These are phyloP conservation scores for Metschnikowia anglica DNA, from an alignment of 805 yeast genomes.

Conservation along the genomic window DNA sequence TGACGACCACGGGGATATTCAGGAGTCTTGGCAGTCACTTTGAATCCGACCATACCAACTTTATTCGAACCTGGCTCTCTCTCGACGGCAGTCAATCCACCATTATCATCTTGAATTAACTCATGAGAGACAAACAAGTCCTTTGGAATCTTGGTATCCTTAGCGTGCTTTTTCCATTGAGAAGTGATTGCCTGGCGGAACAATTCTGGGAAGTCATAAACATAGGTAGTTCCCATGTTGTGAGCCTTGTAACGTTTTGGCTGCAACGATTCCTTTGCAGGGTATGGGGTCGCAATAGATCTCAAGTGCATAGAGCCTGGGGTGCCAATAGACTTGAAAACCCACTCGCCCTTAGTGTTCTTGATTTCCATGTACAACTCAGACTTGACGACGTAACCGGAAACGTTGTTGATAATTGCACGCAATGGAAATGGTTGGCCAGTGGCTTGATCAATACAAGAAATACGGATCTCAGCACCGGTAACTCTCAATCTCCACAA, in stretches of 20 bases:
- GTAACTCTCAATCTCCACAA: constrained; percentile 96
- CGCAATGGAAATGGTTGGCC: constrained; percentile 94
- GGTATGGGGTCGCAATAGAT: constrained; percentile 93
- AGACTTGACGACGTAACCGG: constrained; percentile 95
- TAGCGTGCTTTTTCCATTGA: constrained; percentile 74
- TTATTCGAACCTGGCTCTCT: constrained; percentile 96
- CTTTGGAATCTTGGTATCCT: constrained; percentile 61
- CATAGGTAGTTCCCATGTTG: constrained; percentile 96
- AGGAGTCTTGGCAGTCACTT: constrained; percentile 86
- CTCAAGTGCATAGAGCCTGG: constrained; percentile 98
- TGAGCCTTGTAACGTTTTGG: constrained; percentile 99
- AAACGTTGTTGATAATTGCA: constrained; percentile 93
- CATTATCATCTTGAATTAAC: constrained; percentile 79
- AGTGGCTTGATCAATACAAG: constrained; percentile 83
- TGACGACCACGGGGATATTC: constrained; percentile 97
- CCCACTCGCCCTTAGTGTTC: constrained; percentile 93
- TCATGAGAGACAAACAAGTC: constrained; percentile 79
- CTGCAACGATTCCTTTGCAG: constrained; percentile 96
- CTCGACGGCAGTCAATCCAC: constrained; percentile 78
- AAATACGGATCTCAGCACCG: constrained; percentile 95
- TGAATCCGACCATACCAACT: constrained; percentile 98
- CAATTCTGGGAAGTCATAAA: constrained; percentile 97
- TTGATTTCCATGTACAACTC: constrained; percentile 93
- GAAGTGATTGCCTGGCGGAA: constrained; percentile 89
- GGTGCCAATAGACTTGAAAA: constrained; percentile 89